Conservation (phyloP, 2,329 filamentous ascomycete genomes). For the Talaromyces sp. region DNA sequence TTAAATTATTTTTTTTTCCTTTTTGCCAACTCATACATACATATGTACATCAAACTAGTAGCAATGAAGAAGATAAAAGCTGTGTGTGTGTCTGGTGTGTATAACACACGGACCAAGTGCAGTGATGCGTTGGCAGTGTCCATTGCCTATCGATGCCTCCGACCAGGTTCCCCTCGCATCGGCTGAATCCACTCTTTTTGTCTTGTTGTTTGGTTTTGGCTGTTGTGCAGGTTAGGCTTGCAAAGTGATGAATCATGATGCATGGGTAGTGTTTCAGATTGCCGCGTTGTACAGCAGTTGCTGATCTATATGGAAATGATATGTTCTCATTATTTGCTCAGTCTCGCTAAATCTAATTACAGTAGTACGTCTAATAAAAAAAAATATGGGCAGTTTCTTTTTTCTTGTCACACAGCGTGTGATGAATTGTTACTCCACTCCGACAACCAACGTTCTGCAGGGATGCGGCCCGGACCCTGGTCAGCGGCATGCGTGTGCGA, state of each 20-base stretch:
- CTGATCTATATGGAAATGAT: no score
- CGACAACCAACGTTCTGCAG: neutral
- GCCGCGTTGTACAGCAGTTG: no score
- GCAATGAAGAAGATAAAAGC: neutral
- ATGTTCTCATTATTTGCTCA: neutral
- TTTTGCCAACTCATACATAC: neutral
- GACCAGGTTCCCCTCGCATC: neutral
- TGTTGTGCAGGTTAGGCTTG: no score
- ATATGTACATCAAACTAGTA: neutral
- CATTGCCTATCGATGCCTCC: conserved; percentile 9
- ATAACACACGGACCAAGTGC: conserved; percentile 15
- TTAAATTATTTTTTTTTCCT: neutral
- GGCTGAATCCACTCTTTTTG: neutral
- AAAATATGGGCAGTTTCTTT: neutral
- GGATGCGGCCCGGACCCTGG: neutral
- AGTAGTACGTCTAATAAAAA: no score
- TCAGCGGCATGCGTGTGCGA: neutral
- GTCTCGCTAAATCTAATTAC: no score
- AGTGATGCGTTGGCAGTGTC: conserved; percentile 21
- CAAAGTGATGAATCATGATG: no score
- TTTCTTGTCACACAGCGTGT: neutral
- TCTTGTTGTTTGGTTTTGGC: no score
- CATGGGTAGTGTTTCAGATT: no score
- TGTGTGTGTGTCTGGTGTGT: neutral
- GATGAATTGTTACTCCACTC: neutral